Evolutionary conservation across 345 rosid species (phyloP).

Genomic region (Dipteronia sinensis): DNA sequence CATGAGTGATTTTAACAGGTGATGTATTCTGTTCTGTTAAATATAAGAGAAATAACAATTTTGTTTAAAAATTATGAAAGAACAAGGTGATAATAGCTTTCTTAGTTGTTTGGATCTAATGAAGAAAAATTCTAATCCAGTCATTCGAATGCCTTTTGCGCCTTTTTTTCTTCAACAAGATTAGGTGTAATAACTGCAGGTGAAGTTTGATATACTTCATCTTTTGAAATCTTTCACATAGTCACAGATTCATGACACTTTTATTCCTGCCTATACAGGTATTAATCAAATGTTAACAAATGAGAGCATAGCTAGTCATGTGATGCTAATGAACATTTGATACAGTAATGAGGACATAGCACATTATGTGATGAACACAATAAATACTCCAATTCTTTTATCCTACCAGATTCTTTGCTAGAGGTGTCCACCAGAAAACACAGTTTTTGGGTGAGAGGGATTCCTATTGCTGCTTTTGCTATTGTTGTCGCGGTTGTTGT

Average conservation of each 20-base stretch:
- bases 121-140: neutral
- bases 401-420: slow-evolving; percentile 6
- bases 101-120: neutral
- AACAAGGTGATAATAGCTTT: neutral
- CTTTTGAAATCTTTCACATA: neutral
- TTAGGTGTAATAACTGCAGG: neutral
- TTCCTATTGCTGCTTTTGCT: neutral
- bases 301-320: neutral
- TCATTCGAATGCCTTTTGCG: neutral
- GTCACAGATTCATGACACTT: neutral
- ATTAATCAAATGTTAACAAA: neutral
- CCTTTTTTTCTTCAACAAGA: neutral
- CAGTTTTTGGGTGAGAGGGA: neutral
- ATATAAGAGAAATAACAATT: neutral
- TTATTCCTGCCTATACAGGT: neutral
- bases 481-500: neutral
- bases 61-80: neutral
- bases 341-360: neutral
- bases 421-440: slow-evolving; percentile 3
- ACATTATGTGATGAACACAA: neutral
- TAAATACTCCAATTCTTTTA: neutral
- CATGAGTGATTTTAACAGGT: neutral
- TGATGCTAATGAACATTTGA: neutral
- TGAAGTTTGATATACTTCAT: slow-evolving; percentile 4
- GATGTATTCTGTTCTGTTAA: neutral